phyloP scores from a whole-genome alignment of 2,329 filamentous ascomycete genomes.

The Aspergillus cejpii region DNA sequence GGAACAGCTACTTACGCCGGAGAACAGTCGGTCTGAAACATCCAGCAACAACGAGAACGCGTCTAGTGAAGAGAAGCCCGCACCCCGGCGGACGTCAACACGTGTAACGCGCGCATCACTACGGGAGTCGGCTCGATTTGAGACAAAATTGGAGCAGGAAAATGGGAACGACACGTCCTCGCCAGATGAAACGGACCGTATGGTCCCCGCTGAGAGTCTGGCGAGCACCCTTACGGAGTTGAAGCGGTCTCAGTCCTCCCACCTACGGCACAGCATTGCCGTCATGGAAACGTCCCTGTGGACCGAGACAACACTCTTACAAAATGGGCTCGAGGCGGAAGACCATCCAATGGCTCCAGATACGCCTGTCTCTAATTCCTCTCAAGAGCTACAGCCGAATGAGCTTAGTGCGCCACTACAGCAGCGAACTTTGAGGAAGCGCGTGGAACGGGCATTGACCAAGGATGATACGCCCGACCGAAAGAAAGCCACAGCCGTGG shows the following conservation, averaged over 20 bases:
- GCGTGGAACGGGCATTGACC: constrained; percentile 25
- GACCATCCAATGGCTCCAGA: constrained; percentile 26
- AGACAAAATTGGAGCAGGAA: constrained; percentile 20
- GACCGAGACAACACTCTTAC: constrained; percentile 20
- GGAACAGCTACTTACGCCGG: constrained; percentile 39
- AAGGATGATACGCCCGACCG: constrained; percentile 22
- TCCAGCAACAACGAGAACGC: constrained; percentile 38
- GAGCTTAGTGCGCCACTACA: constrained; percentile 24
- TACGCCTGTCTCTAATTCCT: constrained; percentile 33
- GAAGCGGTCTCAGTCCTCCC: constrained; percentile 33
- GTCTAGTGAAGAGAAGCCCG: constrained; percentile 30
- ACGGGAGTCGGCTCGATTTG: constrained; percentile 25
- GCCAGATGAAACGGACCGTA: constrained; percentile 23
- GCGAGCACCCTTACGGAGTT: constrained; percentile 34
- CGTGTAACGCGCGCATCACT: constrained; percentile 39
- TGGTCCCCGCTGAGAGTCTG: constrained; percentile 31
- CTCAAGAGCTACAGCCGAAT: constrained; percentile 22
- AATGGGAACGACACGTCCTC: constrained; percentile 16
- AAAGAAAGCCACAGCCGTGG: constrained; percentile 18
- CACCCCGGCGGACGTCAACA: constrained; percentile 31
- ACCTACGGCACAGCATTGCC: constrained; percentile 38
- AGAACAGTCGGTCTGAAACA: constrained; percentile 41
- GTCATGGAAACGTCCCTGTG: constrained; percentile 34
- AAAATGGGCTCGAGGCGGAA: constrained; percentile 18
- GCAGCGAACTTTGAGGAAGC: constrained; percentile 28